phyloP scores from a whole-genome alignment of 1,284 basidiomycete genomes.

The Exobasidium cylindrosporum region DNA sequence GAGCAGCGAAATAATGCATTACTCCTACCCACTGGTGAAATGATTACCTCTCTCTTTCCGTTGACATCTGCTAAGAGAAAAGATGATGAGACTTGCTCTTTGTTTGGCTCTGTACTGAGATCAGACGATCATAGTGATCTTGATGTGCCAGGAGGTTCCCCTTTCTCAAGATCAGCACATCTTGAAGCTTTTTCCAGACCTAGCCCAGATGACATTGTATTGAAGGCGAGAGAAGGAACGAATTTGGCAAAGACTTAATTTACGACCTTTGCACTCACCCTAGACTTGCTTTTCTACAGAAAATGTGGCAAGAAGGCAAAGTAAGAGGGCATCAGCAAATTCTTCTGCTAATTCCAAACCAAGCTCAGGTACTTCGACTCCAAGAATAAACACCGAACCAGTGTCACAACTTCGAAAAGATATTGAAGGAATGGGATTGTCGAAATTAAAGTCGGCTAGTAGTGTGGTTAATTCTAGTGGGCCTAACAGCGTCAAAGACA shows the following conservation, averaged over 20 bases:
- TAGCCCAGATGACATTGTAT: conserved; percentile 81
- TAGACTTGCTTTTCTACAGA: conserved; percentile 12
- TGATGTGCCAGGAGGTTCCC: conserved; percentile 27
- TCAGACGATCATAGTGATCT: not conserved
- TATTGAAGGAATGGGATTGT: conserved; percentile 36
- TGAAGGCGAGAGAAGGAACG: conserved; percentile 74
- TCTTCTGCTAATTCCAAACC: conserved; percentile 23
- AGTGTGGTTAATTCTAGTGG: conserved; percentile 26
- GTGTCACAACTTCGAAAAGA: conserved; percentile 43
- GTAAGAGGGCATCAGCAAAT: conserved; percentile 25
- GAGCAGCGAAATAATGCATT: conserved; percentile 7
- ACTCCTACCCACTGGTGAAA: conserved; percentile 16
- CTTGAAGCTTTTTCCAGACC: conserved; percentile 61
- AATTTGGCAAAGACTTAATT: conserved; percentile 29
- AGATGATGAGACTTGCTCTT: conserved; percentile 7
- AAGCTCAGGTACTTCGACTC: conserved; percentile 38
- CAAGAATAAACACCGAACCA: conserved; percentile 11
- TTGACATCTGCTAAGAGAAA: conserved; percentile 15
- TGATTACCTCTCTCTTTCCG: conserved; percentile 40
- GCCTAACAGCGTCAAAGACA: conserved; percentile 55
- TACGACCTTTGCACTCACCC: not conserved
- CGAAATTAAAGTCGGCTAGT: conserved; percentile 20
- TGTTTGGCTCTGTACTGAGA: conserved; percentile 14
- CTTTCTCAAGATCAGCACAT: conserved; percentile 21
- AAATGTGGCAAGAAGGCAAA: conserved; percentile 18